phyloP scores from a whole-genome alignment of 306 rosid species.

The Trichosanthes cucumerina region DNA sequence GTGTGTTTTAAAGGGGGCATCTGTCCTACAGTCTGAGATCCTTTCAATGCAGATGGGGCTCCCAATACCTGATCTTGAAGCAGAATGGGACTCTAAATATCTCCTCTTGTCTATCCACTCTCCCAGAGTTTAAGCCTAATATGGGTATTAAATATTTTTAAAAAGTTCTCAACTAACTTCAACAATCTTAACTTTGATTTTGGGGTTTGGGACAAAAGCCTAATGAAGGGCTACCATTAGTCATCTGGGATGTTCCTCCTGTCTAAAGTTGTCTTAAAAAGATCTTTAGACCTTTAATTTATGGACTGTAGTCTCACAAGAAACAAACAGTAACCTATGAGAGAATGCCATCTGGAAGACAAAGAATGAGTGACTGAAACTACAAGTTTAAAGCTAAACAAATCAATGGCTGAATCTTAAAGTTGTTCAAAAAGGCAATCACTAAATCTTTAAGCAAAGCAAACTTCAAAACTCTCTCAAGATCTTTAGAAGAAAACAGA shows the following conservation, averaged over 20 bases:
- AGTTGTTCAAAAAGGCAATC: neutral
- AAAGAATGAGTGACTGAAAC: neutral
- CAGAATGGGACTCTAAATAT: neutral
- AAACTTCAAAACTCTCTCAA: neutral
- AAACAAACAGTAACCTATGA: neutral
- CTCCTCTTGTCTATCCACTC: neutral
- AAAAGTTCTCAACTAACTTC: slow-evolving; percentile 2
- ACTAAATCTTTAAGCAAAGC: neutral
- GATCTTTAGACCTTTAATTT: neutral
- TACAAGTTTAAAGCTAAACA: neutral
- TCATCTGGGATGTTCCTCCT: neutral
- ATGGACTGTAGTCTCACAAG: neutral
- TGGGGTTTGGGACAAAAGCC: neutral
- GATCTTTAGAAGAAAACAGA: neutral
- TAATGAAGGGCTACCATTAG: neutral
- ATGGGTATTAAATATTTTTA: neutral
- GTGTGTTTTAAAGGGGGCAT: neutral
- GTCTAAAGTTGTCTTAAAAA: neutral
- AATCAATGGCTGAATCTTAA: neutral
- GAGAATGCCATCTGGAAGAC: neutral
- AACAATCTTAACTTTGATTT: neutral
- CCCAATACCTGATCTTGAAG: neutral
- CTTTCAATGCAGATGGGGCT: neutral
- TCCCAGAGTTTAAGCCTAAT: neutral
- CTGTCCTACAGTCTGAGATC: neutral